A percentile compares a stretch with the other conserved stretches of the same genome.
Evolutionary conservation across 257 asterid species (phyloP).

Genomic region (Salvia hispanica): DNA sequence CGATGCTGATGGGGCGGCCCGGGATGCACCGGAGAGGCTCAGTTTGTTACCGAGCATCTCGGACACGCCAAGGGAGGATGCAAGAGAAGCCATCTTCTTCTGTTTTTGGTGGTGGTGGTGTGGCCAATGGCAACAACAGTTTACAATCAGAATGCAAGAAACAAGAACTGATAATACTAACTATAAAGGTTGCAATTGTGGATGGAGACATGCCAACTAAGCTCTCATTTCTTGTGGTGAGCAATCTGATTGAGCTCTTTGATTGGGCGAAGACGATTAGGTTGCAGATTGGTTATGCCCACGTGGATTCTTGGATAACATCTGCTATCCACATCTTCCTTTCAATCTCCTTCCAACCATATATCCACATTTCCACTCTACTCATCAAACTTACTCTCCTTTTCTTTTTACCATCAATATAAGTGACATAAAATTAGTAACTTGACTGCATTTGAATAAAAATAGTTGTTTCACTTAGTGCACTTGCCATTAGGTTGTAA

Average conservation of each 20-base stretch:
- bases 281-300: conserved; percentile 51
- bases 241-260: conserved; percentile 54
- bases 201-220: conserved; percentile 62
- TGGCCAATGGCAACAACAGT: not conserved
- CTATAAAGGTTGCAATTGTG: conserved; percentile 61
- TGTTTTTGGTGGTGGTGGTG: conserved; percentile 17
- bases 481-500: too few species aligned
- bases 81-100: conserved; percentile 63
- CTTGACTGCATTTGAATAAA: too few species aligned
- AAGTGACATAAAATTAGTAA: too few species aligned
- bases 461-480: too few species aligned
- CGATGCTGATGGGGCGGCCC: conserved; percentile 64
- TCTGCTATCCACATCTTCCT: conserved; percentile 37
- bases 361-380: not conserved
- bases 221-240: conserved; percentile 26
- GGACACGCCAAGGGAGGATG: conserved; percentile 69
- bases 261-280: conserved; percentile 47
- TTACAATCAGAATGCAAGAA: conserved; percentile 27
- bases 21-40: conserved; percentile 50
- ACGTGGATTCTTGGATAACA: conserved; percentile 57
- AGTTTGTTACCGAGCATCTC: conserved; percentile 76
- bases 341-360: not conserved
- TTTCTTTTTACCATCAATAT: too few species aligned
- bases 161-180: conserved; percentile 45
- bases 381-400: too few species aligned